These are phyloP conservation scores for Alternaria brassicae DNA, from an alignment of 2,329 filamentous ascomycete species.

Conservation along the genomic window DNA sequence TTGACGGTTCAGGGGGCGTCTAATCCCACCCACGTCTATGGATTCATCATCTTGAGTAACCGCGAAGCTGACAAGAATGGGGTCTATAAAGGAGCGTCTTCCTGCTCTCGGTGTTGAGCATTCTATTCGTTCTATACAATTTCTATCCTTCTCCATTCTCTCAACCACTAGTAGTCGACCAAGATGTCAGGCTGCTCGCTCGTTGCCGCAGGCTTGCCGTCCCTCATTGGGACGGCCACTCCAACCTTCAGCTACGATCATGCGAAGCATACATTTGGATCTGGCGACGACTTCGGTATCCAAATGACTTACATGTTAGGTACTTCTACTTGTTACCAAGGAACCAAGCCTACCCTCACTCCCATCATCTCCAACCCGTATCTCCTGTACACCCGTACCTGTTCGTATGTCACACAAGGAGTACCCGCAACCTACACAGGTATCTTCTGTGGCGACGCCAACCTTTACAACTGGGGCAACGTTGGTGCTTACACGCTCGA, in stretches of 20 bases:
- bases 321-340: conserved; percentile 15
- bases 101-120: background rate
- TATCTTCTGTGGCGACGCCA: conserved; percentile 6
- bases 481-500: conserved; percentile 15
- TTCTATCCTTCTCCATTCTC: background rate
- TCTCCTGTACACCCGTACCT: conserved; percentile 11
- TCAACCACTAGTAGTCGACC: background rate
- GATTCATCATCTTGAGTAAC: background rate
- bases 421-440: conserved; percentile 5
- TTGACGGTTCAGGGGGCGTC: background rate
- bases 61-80: background rate
- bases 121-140: background rate
- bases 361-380: conserved; percentile 18
- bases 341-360: conserved; percentile 15
- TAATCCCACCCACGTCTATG: background rate
- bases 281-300: conserved; percentile 17
- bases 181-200: conserved; percentile 23
- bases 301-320: conserved; percentile 22
- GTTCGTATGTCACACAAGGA: conserved; percentile 5
- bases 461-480: conserved; percentile 8
- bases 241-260: conserved; percentile 22
- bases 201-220: conserved; percentile 13
- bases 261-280: background rate
- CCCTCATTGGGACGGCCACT: conserved; percentile 8
- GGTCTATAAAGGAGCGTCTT: conserved; percentile 2